Percentiles rank a stretch among this genome's conserved stretches.
These are phyloP conservation scores for Capsicum baccatum DNA, from an alignment of 257 asterid genomes.

Conservation along the genomic window DNA sequence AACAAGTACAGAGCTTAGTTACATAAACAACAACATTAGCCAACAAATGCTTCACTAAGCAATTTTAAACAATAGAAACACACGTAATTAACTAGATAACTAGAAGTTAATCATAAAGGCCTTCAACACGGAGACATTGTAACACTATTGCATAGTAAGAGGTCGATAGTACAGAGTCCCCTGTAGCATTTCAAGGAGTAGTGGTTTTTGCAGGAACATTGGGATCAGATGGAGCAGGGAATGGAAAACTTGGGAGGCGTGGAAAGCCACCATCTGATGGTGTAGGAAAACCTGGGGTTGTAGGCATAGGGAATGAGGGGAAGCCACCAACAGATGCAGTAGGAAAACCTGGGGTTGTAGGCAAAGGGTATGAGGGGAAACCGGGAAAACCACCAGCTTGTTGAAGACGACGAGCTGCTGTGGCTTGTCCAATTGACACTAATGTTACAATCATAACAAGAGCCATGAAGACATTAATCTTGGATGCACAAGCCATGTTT, in stretches of 20 bases:
- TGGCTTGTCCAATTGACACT: constrained; percentile 32
- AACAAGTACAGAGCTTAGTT: background rate
- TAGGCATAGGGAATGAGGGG: constrained; percentile 24
- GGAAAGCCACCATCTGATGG: constrained; percentile 3
- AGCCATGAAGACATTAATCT: constrained; percentile 15
- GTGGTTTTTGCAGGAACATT: constrained; percentile 28
- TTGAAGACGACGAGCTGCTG: constrained; percentile 39
- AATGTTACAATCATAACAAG: constrained; percentile 21
- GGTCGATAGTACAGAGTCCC: no score
- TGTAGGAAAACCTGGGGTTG: background rate
- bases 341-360: background rate
- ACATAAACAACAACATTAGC: background rate
- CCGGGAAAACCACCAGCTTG: constrained; percentile 34
- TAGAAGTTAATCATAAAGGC: background rate
- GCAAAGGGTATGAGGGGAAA: constrained; percentile 27
- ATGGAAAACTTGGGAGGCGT: background rate
- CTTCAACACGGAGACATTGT: background rate
- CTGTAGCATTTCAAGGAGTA: background rate
- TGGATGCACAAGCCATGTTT: constrained; percentile 32
- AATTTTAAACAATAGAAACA: background rate
- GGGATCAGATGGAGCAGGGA: constrained; percentile 35
- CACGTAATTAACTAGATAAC: background rate
- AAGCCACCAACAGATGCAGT: background rate
- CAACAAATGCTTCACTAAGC: background rate
- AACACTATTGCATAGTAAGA: no score